Base-by-base conservation (phyloP, 2,329 filamentous ascomycete genomes). In the Coniella vitis region DNA sequence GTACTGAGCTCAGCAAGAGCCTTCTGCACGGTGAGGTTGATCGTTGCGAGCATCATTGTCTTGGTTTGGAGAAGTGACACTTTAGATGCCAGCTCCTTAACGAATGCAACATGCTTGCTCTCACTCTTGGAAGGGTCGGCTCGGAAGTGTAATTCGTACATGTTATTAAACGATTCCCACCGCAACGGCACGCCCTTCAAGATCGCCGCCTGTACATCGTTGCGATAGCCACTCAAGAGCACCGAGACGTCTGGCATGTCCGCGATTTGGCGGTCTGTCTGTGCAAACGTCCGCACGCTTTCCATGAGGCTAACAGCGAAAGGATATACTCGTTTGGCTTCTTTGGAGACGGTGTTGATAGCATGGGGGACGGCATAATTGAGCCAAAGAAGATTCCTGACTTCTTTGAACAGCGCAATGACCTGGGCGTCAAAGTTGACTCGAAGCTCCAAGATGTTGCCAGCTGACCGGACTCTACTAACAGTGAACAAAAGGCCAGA, bases 251-350 rank as follows among this genome's bases (percentile, higher is more conserved):
- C 87, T 10, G 84, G 79, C 87, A 98, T 91, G 47, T 86, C 81
- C 16, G 81, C 75, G 52, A 98, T 94, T 44, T 87, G 82, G 25
- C 89, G 83, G 58, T 86, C 84, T 0, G 90, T 96, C 67, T 97
- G 91, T 2, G 89, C 80, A 55, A 95, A 85, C 0, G 90, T 97
- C 51, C 90, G 81, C n/a, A 97, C 89, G 60, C 90, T 97, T 69
- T 99, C 93, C 90, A 98, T 98, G 57, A 99, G 71, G 62, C 90
- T 97, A 56, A 98, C 90, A 20, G 94, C 93, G 61, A 94, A 98
- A 0, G 93, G 93, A 60, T 99, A 99, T 4, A 98, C 93, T 46
- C 93, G 82, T 69, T 96, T 95, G n/a, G 93, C 94, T 64, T 98
- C 93, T 66, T 97, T 98, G 1, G 94, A 95, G 47, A 95, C 89